These are phyloP conservation scores for Penstemon davidsonii DNA, from an alignment of 257 asterid species.

Conservation along the genomic window DNA sequence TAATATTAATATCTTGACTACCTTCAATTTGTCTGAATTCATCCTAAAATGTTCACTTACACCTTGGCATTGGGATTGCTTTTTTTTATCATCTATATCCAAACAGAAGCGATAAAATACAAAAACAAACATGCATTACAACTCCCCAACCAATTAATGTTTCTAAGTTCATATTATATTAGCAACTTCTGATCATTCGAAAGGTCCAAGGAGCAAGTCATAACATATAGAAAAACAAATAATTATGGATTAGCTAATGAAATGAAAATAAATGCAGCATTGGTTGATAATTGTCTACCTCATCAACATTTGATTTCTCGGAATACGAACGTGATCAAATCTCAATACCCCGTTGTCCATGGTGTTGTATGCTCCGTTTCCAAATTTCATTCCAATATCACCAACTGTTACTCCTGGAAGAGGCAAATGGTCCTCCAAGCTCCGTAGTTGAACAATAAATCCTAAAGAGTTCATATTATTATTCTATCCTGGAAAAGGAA, in stretches of 20 bases:
- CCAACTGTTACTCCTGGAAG: conserved; percentile 91
- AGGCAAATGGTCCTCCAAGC: conserved; percentile 87
- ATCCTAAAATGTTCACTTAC: neutral
- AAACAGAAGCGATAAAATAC: neutral
- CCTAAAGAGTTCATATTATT: conserved; percentile 40
- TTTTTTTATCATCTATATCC: neutral
- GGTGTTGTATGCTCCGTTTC: conserved; percentile 95
- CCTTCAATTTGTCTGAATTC: neutral
- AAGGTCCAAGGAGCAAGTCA: neutral
- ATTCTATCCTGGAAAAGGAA: conserved; percentile 6
- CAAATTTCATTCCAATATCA: conserved; percentile 97
- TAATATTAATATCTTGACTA: neutral
- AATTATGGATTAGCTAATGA: conserved; percentile 6
- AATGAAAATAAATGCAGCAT: conserved; percentile 5
- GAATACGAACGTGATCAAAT: conserved; percentile 89
- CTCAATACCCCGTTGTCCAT: conserved; percentile 96
- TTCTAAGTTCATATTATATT: conserved; percentile 6
- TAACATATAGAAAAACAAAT: neutral
- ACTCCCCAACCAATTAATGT: neutral
- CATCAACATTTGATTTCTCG: conserved; percentile 97
- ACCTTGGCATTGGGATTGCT: neutral
- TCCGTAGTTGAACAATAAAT: conserved; percentile 87
- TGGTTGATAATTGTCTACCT: conserved; percentile 43
- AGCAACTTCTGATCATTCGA: neutral
- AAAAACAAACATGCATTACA: neutral